Evolutionary conservation across 306 rosid genomes (phyloP).

Genomic region (Rosa rugosa): DNA sequence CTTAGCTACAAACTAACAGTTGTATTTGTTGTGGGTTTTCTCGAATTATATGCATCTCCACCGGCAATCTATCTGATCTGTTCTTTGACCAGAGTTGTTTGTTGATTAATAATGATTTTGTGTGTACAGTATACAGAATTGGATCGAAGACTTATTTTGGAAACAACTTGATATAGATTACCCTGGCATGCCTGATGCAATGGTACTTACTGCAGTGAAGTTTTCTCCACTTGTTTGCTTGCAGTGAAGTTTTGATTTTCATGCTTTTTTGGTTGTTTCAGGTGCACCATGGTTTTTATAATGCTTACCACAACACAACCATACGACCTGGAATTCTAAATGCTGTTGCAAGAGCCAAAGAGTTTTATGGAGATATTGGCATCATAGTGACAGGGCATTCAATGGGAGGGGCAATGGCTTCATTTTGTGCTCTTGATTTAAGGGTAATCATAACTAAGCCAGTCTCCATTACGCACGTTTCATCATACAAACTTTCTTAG

Average conservation of each 20-base stretch:
- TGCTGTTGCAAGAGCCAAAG: slow-evolving; percentile 73
- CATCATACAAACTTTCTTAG: neutral
- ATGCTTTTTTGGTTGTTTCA: slow-evolving; percentile 29
- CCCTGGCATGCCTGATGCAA: slow-evolving; percentile 95
- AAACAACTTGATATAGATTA: slow-evolving; percentile 84
- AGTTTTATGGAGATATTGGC: slow-evolving; percentile 61
- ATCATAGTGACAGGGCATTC: slow-evolving; percentile 86
- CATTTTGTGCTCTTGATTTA: slow-evolving; percentile 93
- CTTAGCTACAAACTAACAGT: neutral
- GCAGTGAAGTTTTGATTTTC: slow-evolving; percentile 20
- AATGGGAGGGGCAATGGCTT: slow-evolving; percentile 99
- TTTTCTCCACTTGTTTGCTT: slow-evolving; percentile 20
- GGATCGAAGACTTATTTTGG: slow-evolving; percentile 97
- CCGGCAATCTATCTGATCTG: neutral
- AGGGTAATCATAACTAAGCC: slow-evolving; percentile 47
- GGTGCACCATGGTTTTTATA: slow-evolving; percentile 97
- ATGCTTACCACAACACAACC: slow-evolving; percentile 90
- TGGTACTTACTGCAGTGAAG: slow-evolving; percentile 49
- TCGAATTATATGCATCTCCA: neutral
- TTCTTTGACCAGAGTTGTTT: slow-evolving; percentile 5
- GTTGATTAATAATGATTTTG: slow-evolving; percentile 28
- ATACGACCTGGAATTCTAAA: slow-evolving; percentile 76
- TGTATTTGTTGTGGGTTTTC: slow-evolving; percentile 1
- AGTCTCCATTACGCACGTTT: slow-evolving; percentile 10
- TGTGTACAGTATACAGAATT: slow-evolving; percentile 85